Percentiles rank a stretch among this genome's conserved stretches.
phyloP scores from a whole-genome alignment of 371 early-diverging fungal genomes.

The Mortierella polycephala region DNA sequence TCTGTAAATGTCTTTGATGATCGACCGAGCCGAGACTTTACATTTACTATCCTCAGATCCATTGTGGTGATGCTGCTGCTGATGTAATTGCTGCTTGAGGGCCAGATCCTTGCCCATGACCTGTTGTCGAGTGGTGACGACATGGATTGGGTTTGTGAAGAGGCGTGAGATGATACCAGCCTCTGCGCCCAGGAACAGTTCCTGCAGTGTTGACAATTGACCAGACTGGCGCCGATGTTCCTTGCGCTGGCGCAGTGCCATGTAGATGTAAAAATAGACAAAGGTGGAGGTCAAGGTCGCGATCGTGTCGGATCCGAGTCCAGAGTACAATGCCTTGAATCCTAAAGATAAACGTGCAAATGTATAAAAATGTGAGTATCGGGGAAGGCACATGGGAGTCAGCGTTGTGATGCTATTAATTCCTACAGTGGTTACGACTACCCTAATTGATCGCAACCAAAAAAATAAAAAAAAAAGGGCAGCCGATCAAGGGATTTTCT shows the following conservation, averaged over 20 bases:
- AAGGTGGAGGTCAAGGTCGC: constrained; percentile 70
- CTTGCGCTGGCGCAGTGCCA: constrained; percentile 64
- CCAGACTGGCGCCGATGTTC: constrained; percentile 61
- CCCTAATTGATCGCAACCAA: too few species aligned
- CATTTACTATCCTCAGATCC: constrained; percentile 16
- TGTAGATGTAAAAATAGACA: constrained; percentile 72
- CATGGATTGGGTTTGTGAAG: constrained; percentile 69
- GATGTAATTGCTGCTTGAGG: constrained; percentile 7
- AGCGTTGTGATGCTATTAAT: too few species aligned
- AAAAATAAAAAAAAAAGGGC: too few species aligned
- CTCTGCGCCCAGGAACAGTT: constrained; percentile 69
- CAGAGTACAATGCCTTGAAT: constrained; percentile 63
- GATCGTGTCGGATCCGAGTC: constrained; percentile 65
- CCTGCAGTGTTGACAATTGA: constrained; percentile 63
- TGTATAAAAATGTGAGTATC: too few species aligned
- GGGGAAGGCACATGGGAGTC: too few species aligned
- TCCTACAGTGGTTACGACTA: too few species aligned
- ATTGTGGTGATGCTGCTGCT: constrained; percentile 6
- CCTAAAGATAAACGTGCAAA: constrained; percentile 22
- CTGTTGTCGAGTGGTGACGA: constrained; percentile 66
- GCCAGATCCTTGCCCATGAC: constrained; percentile 55
- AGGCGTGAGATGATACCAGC: constrained; percentile 69
- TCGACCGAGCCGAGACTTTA: constrained; percentile 46
- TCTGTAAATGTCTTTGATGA: constrained; percentile 55
- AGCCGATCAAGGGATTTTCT: too few species aligned